Evolutionary conservation across 352 stramenopile species (phyloP), one percentile per base, ranked within the genome.

Genomic region (Phytophthora podocarpi): DNA sequence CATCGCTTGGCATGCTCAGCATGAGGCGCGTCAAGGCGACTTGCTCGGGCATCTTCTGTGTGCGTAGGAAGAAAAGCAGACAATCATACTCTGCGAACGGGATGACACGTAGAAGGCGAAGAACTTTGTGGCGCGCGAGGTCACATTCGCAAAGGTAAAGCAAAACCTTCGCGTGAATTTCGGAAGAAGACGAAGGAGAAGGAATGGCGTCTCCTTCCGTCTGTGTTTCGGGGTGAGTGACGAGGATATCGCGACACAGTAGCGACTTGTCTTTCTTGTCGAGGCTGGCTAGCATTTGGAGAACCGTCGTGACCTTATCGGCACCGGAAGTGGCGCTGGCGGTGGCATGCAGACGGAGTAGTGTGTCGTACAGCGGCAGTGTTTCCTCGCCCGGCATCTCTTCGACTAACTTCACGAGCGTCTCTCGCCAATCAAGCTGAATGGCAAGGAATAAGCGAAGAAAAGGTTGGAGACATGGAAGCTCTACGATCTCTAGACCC

Each of bases 1-100:
- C 74, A 8, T 71, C 64, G 6, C 34, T 64, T 0, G 79, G 65
- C 6, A 91, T 75, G 42, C 71, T 82, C 5, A 83, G 56, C 79
- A 89, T 87, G 40, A 91, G 69, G n/a, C 74, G 75, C 4, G 79
- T 82, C 3, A 89, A 59, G 3, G 70, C 67, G 10, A 77, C 70
- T 72, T 91, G 82, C 57, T 91, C 79, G 0, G 78, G 59, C 23
- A 83, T 72, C 0, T 72, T 69, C 51, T 91, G 82, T 0, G 79
- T 86, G 13, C 74, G 71, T 24, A 91, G 42, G 9, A 91, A 64
- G 37, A 69, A 80, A 28, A 89, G 47, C 13, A 89, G 40, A 2
- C 43, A 31, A 30, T 74, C 59, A 32, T 80, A 83, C 30, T 76
- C 57, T 1, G 23, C 16, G 5, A 51, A 60, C 0, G 72, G 67